phyloP scores from a whole-genome alignment of 192 early-diverging fungal species.

The Haplosporangium gracile region DNA sequence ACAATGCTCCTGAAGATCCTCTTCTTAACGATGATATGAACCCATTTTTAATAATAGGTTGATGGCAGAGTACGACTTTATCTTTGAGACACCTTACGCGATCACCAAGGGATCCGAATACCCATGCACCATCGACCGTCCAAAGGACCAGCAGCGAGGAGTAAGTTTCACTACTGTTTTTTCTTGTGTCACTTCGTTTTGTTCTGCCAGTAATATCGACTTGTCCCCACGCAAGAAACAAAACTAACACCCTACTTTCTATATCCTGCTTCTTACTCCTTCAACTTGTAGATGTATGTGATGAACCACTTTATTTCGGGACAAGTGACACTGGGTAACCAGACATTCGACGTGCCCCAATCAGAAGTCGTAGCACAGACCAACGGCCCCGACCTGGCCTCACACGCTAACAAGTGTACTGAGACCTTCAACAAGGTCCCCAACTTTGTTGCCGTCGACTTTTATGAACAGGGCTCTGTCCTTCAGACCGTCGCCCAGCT shows the following conservation, averaged over 20 bases:
- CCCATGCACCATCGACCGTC: conserved; percentile 71
- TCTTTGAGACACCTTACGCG: conserved; percentile 80
- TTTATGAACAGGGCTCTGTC: conserved; percentile 73
- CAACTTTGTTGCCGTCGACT: conserved; percentile 82
- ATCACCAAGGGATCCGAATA: conserved; percentile 63
- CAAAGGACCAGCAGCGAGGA: conserved; percentile 43
- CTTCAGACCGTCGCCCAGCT: conserved; percentile 64
- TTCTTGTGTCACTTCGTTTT: not conserved
- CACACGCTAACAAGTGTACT: conserved; percentile 69
- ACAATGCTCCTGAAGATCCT: not conserved
- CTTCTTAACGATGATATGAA: not conserved
- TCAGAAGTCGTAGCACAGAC: conserved; percentile 62
- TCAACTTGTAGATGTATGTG: conserved; percentile 69
- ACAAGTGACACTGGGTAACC: conserved; percentile 40
- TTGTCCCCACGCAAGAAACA: not conserved
- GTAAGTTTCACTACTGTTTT: conserved; percentile 1
- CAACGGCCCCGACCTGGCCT: conserved; percentile 66
- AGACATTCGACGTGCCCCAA: conserved; percentile 65
- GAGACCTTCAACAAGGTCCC: conserved; percentile 64
- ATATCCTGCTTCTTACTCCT: not conserved
- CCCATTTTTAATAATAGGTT: conserved; percentile 55
- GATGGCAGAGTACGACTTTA: conserved; percentile 71
- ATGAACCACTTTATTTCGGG: conserved; percentile 83
- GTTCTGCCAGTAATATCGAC: not conserved
- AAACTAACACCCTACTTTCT: conserved; percentile 9